phyloP scores from a whole-genome alignment of 768 basidiomycete genomes.

The Suillus luteus region DNA sequence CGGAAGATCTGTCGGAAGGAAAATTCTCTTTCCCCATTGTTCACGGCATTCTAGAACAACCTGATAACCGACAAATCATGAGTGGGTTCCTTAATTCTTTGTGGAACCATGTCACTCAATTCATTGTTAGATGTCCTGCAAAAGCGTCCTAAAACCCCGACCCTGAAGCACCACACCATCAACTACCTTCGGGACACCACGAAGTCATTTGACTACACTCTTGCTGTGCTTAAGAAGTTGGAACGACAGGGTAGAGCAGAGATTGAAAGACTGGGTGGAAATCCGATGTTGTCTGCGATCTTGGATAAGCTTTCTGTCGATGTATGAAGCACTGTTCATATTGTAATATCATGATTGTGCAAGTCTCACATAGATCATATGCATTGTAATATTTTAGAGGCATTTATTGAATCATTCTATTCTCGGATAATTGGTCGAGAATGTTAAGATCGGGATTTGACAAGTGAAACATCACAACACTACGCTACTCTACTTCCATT shows the following conservation, averaged over 20 bases:
- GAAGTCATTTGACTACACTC: constrained; percentile 85
- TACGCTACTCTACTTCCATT: background rate
- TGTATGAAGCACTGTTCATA: background rate
- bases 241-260: constrained; percentile 70
- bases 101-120: background rate
- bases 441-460: background rate
- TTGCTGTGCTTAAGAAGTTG: constrained; percentile 63
- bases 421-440: background rate
- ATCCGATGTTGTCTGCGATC: constrained; percentile 57
- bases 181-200: constrained; percentile 76
- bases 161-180: constrained; percentile 80
- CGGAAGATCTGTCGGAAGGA: constrained; percentile 93
- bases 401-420: background rate
- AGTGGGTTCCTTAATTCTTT: constrained; percentile 54
- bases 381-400: constrained; percentile 2
- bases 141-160: constrained; percentile 80
- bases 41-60: constrained; percentile 82
- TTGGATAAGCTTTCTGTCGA: constrained; percentile 52
- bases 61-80: constrained; percentile 75
- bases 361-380: background rate
- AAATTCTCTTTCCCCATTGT: constrained; percentile 98
- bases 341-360: background rate
- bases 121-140: constrained; percentile 76
- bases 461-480: background rate
- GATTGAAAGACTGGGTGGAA: constrained; percentile 77